Conservation (phyloP, 495 filamentous ascomycete genomes). For the Lindgomyces ingoldianus region DNA sequence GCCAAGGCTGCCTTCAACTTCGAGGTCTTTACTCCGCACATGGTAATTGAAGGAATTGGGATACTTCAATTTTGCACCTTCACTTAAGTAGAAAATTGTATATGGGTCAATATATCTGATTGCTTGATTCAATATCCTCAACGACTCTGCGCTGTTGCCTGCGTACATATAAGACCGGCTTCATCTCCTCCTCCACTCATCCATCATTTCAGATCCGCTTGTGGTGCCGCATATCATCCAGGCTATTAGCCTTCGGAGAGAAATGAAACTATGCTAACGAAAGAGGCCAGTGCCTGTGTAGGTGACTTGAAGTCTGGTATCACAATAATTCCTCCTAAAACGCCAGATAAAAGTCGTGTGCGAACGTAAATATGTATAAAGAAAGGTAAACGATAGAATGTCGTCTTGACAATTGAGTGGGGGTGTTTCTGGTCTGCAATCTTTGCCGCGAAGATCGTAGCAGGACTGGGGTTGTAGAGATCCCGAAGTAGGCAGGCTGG, state of each 20-base stretch:
- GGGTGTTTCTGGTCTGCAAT: neutral
- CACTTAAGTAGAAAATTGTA: neutral
- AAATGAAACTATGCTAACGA: slow-evolving; percentile 2
- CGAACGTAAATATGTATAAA: slow-evolving; percentile 17
- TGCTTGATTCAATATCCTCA: neutral
- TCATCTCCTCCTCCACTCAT: neutral
- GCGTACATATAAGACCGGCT: neutral
- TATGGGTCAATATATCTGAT: neutral
- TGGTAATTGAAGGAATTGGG: neutral
- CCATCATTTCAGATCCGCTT: neutral
- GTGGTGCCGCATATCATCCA: neutral
- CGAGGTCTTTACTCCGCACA: neutral
- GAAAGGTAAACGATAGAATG: slow-evolving; percentile 15
- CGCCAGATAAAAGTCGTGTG: slow-evolving; percentile 9
- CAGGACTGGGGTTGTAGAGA: too few species aligned
- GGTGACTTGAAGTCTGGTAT: slow-evolving; percentile 35
- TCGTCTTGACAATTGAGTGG: slow-evolving; percentile 20
- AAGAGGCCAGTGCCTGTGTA: slow-evolving; percentile 18
- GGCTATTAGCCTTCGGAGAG: neutral
- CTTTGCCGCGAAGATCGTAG: neutral
- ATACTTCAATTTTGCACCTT: too few species aligned
- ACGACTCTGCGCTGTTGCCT: neutral
- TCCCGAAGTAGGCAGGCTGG: too few species aligned
- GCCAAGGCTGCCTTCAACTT: neutral
- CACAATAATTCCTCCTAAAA: slow-evolving; percentile 21